phyloP scores from a whole-genome alignment of 345 rosid species.

The Salix brachista region DNA sequence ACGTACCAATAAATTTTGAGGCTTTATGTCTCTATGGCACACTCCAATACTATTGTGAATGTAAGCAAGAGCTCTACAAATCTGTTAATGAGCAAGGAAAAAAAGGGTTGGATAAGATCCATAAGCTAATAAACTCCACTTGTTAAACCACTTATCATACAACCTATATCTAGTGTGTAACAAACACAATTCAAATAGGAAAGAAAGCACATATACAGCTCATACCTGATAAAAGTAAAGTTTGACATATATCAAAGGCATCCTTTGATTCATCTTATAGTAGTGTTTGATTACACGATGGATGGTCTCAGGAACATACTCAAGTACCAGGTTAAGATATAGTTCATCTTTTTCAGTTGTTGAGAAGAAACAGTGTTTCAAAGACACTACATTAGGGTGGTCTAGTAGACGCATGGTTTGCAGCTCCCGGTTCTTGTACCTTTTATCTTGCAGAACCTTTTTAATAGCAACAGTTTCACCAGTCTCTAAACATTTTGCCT shows the following conservation, averaged over 20 bases:
- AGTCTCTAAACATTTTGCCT: slow-evolving; percentile 97
- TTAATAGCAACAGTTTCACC: slow-evolving; percentile 94
- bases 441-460: slow-evolving; percentile 87
- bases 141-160: not conserved
- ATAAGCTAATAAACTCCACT: not conserved
- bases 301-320: slow-evolving; percentile 91
- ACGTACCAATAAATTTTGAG: slow-evolving; percentile 91
- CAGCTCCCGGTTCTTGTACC: slow-evolving; percentile 96
- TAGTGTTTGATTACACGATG: slow-evolving; percentile 88
- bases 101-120: not conserved
- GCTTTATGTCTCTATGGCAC: slow-evolving; percentile 98
- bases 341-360: slow-evolving; percentile 89
- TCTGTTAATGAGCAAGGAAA: slow-evolving; percentile 38
- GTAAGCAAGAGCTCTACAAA: slow-evolving; percentile 86
- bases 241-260: slow-evolving; percentile 87
- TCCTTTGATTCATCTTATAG: slow-evolving; percentile 70
- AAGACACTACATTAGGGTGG: slow-evolving; percentile 85
- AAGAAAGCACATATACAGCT: not conserved
- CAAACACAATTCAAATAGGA: not conserved
- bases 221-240: slow-evolving; percentile 86
- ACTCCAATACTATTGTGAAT: slow-evolving; percentile 81
- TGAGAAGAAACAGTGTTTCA: slow-evolving; percentile 95
- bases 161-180: not conserved
- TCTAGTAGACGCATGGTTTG: slow-evolving; percentile 97
- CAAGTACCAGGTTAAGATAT: slow-evolving; percentile 88